Percentiles rank a stretch among this genome's conserved stretches.
These are phyloP conservation scores for Akebia trifoliata DNA, from an alignment of 164 flowering plant species.

Conservation along the genomic window DNA sequence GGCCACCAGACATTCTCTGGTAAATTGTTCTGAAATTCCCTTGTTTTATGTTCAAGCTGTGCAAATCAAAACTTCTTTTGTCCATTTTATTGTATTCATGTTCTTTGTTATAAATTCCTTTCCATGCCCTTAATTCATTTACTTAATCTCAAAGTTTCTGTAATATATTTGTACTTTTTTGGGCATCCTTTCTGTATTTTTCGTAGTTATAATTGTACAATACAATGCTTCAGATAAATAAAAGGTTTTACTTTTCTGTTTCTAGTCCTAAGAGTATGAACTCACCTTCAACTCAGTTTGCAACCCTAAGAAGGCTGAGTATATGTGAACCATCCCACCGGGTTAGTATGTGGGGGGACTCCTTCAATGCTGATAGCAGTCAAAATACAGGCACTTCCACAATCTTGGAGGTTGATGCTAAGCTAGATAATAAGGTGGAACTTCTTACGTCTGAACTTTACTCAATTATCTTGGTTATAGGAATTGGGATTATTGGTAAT, in stretches of 20 bases:
- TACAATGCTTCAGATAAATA: slow-evolving; percentile 8
- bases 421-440: slow-evolving; percentile 60
- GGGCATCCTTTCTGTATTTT: not conserved
- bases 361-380: slow-evolving; percentile 45
- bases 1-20: no score
- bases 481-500: not conserved
- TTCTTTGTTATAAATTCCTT: no score
- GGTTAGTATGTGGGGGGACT: slow-evolving; percentile 68
- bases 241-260: slow-evolving; percentile 1
- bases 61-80: no score
- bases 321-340: slow-evolving; percentile 69
- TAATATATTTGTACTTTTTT: not conserved
- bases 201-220: not conserved
- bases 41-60: no score
- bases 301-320: slow-evolving; percentile 60
- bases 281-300: slow-evolving; percentile 65
- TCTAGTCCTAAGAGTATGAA: slow-evolving; percentile 45
- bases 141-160: not conserved
- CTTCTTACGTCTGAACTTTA: slow-evolving; percentile 12
- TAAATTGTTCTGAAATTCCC: no score
- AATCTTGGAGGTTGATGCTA: slow-evolving; percentile 40
- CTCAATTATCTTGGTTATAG: slow-evolving; percentile 7
- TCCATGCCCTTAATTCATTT: no score
- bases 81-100: no score
- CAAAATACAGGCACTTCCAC: slow-evolving; percentile 38